Evolutionary conservation across 768 basidiomycete genomes (phyloP), one percentile per base, ranked within the genome.

Genomic region (Xanthoconium purpureum): DNA sequence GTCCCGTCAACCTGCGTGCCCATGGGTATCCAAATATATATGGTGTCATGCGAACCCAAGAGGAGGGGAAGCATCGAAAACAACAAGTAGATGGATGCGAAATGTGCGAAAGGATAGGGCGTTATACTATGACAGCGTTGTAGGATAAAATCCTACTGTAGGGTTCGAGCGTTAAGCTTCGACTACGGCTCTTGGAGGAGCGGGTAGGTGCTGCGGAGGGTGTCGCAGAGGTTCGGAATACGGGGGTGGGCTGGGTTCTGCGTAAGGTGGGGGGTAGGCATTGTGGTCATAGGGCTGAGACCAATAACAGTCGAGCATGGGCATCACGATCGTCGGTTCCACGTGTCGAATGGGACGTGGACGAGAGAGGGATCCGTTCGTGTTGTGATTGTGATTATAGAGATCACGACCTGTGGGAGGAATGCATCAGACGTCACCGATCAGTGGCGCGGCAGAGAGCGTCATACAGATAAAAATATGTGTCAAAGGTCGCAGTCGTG

Each of bases 191-290:
- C 30, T 35, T 0, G 54, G 57, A 3, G 52, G 60, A 7, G n/a
- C 6, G 24, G 6, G 33, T n/a, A 14, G 33, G 30, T 30, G 17
- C 20, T 55, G 48, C 17, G 35, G 33, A 29, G 56, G 38, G 10
- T 36, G 15, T 14, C 15, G 45, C 8, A 18, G 36, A 24, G 18
- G 4, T 28, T 37, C 33, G 6, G 39, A 5, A 32, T 65, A 65
- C 6, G 62, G 17, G 3, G 65, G 65, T 43, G 54, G 65, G 11
- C 36, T 43, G 1, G 47, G 56, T 17, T 50, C 63, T 3, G 13
- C 57, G 20, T 64, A 61, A 0, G 62, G 54, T 2, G 65, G 62
- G 28, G 39, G 20, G 28, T 0, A 4, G 29, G 17, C 9, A 17
- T 33, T 5, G 40, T 39, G 8, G 36, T 60, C 59, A 12, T 1